phyloP scores from a whole-genome alignment of 345 rosid species.

The Pistacia integerrima region DNA sequence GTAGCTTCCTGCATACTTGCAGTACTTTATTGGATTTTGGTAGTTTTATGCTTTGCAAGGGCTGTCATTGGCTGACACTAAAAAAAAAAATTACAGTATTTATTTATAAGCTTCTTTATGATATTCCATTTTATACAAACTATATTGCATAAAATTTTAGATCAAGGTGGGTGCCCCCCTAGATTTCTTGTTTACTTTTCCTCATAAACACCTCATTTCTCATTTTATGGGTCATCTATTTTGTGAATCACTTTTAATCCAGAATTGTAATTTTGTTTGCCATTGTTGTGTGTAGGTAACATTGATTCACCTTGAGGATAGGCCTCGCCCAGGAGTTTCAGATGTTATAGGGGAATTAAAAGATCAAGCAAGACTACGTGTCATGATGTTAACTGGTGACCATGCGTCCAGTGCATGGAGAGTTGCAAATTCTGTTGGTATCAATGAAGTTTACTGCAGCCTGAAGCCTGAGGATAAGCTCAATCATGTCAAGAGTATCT shows the following conservation, averaged over 20 bases:
- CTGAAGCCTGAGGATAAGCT: slow-evolving; percentile 96
- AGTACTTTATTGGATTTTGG: not conserved
- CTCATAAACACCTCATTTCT: not conserved
- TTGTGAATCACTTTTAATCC: not conserved
- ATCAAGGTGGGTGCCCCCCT: not conserved
- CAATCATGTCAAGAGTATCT: slow-evolving; percentile 68
- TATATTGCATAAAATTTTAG: not conserved
- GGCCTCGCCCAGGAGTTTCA: slow-evolving; percentile 80
- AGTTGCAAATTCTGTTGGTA: slow-evolving; percentile 89
- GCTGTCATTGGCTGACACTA: not conserved
- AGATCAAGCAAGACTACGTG: slow-evolving; percentile 59
- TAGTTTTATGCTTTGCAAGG: slow-evolving; percentile 3
- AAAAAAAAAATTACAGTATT: not conserved
- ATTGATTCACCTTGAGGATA: slow-evolving; percentile 95
- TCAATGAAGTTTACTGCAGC: slow-evolving; percentile 74
- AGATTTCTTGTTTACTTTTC: not conserved
- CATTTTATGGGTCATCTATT: not conserved
- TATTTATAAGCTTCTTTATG: not conserved
- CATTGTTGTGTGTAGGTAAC: slow-evolving; percentile 55
- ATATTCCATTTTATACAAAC: not conserved
- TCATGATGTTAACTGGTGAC: slow-evolving; percentile 96
- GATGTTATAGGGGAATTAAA: slow-evolving; percentile 69
- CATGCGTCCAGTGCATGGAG: slow-evolving; percentile 93
- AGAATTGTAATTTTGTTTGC: not conserved
- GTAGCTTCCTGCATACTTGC: not conserved